Conservation (phyloP, 148 eudicot species). For the Salicornia ramosissima region DNA sequence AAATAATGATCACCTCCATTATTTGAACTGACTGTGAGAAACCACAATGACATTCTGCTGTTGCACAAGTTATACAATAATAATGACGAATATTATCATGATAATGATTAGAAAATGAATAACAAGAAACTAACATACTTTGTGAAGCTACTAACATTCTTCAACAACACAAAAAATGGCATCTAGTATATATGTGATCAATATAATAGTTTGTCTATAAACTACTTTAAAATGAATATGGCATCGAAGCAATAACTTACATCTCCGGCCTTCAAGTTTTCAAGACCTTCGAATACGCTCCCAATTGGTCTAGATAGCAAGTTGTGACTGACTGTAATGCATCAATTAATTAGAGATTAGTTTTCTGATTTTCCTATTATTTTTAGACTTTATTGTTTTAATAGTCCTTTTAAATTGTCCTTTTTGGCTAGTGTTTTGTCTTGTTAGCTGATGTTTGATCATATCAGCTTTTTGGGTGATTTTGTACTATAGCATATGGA, state of each 20-base stretch:
- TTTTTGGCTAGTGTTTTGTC: no score
- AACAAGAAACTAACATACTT: neutral
- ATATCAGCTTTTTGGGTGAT: no score
- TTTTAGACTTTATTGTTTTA: no score
- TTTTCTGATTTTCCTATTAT: no score
- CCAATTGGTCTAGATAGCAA: slow-evolving; percentile 65
- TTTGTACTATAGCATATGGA: no score
- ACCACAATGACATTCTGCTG: slow-evolving; percentile 37
- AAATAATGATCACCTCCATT: slow-evolving; percentile 52
- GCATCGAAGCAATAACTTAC: slow-evolving; percentile 41
- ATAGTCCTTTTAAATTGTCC: no score
- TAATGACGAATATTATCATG: neutral
- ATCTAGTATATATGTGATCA: neutral
- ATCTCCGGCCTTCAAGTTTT: slow-evolving; percentile 59
- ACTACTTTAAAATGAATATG: neutral
- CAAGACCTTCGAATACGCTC: slow-evolving; percentile 60
- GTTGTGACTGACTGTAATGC: no score
- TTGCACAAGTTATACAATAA: slow-evolving; percentile 20
- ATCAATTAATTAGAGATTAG: no score
- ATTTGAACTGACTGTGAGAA: slow-evolving; percentile 44
- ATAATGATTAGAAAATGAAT: neutral
- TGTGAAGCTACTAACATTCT: neutral
- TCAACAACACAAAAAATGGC: neutral
- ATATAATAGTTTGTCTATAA: no score
- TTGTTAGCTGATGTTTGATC: no score